phyloP scores from a whole-genome alignment of 345 rosid genomes.

The Hibiscus trionum region DNA sequence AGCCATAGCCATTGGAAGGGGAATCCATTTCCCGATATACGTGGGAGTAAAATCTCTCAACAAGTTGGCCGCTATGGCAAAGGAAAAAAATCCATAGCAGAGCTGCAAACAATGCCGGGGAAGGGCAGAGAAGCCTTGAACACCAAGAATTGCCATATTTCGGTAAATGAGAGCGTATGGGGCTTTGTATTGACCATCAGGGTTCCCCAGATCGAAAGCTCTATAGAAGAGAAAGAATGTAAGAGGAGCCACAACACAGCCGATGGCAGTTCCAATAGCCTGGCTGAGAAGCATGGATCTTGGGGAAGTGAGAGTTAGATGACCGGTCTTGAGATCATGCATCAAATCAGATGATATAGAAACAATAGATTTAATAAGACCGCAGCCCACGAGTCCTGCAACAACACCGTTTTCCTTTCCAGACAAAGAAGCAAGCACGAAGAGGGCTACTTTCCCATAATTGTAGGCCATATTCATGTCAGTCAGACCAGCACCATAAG shows the following conservation, averaged over 20 bases:
- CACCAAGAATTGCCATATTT: constrained; percentile 94
- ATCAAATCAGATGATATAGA: constrained; percentile 86
- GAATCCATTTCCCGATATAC: constrained; percentile 55
- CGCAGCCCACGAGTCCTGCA: constrained; percentile 87
- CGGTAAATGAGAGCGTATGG: constrained; percentile 80
- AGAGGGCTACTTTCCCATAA: constrained; percentile 87
- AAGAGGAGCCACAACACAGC: constrained; percentile 87
- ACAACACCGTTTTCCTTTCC: constrained; percentile 65
- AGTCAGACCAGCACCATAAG: constrained; percentile 89
- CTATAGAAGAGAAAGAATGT: constrained; percentile 81
- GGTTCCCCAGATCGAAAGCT: constrained; percentile 87
- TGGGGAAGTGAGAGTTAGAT: constrained; percentile 83
- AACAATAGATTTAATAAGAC: constrained; percentile 77
- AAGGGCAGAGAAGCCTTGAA: constrained; percentile 94
- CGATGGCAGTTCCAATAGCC: constrained; percentile 69
- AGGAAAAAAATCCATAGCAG: constrained; percentile 75
- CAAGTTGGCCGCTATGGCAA: constrained; percentile 58
- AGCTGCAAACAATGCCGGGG: constrained; percentile 78
- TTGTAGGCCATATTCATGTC: constrained; percentile 98
- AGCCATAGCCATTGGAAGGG: constrained; percentile 97
- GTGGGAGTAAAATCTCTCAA: constrained; percentile 48
- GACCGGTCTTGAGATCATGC: constrained; percentile 93
- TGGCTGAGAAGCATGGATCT: constrained; percentile 55
- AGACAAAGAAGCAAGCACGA: constrained; percentile 66
- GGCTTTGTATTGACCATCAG: constrained; percentile 83